phyloP scores from a whole-genome alignment of 257 asterid genomes.

The Ajuga chamaepitys region DNA sequence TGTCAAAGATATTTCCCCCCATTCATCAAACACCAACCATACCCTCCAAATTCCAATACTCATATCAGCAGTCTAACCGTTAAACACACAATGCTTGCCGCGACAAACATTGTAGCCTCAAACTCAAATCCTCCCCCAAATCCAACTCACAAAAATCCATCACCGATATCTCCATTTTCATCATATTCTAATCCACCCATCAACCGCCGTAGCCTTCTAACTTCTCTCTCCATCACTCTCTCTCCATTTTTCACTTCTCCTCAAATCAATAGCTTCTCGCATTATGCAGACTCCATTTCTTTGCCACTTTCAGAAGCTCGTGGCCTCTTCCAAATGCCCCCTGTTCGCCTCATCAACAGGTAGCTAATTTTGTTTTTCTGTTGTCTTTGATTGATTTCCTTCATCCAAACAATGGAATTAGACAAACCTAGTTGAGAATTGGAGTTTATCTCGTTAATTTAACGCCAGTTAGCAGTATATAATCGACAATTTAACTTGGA shows the following conservation, averaged over 20 bases:
- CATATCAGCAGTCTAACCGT: conserved; percentile 1
- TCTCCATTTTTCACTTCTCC: conserved; percentile 43
- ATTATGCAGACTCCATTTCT: conserved; percentile 21
- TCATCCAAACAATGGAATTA: neutral
- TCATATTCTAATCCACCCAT: conserved; percentile 12
- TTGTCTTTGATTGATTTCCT: neutral
- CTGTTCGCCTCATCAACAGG: conserved; percentile 77
- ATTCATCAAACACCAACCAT: neutral
- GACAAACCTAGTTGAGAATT: neutral
- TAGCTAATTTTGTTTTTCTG: neutral
- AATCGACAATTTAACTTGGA: too few species aligned
- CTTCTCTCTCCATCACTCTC: conserved; percentile 41
- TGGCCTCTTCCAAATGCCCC: conserved; percentile 98
- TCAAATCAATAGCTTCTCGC: conserved; percentile 11
- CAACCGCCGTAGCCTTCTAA: conserved; percentile 53
- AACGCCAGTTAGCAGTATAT: neutral
- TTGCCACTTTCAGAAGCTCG: conserved; percentile 60
- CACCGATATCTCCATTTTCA: conserved; percentile 20
- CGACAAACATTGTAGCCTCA: conserved; percentile 23
- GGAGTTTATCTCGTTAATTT: neutral
- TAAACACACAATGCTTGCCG: conserved; percentile 23
- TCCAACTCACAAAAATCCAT: conserved; percentile 10
- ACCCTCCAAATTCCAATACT: neutral
- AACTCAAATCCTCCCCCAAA: conserved; percentile 15
- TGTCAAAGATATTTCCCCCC: conserved; percentile 18